Evolutionary conservation across 192 early-diverging fungal genomes (phyloP).

Genomic region (Spizellomyces sp.): DNA sequence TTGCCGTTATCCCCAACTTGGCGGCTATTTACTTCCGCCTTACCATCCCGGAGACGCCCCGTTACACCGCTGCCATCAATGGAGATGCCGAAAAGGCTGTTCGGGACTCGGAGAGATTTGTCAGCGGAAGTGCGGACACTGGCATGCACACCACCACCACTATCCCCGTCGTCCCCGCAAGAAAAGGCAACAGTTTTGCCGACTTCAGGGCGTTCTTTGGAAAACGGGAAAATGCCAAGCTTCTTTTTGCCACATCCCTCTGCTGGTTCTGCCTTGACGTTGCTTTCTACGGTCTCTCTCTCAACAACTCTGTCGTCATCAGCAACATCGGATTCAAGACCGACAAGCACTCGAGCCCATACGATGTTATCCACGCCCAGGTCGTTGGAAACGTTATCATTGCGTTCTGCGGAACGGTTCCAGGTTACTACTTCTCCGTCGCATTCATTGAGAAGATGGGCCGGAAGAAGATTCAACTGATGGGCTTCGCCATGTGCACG

Average conservation of each 20-base stretch:
- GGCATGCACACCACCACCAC: background rate
- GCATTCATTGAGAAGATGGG: slow-evolving; percentile 85
- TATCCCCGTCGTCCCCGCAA: slow-evolving; percentile 17
- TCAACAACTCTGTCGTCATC: slow-evolving; percentile 27
- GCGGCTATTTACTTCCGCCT: slow-evolving; percentile 85
- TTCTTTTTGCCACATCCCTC: slow-evolving; percentile 59
- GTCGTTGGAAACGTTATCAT: slow-evolving; percentile 91
- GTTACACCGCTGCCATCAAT: slow-evolving; percentile 74
- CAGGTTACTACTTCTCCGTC: slow-evolving; percentile 96
- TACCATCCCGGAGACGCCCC: slow-evolving; percentile 95
- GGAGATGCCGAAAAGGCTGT: slow-evolving; percentile 65
- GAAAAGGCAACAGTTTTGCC: slow-evolving; percentile 1
- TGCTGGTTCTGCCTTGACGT: slow-evolving; percentile 55
- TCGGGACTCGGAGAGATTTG: slow-evolving; percentile 32
- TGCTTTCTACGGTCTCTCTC: slow-evolving; percentile 51
- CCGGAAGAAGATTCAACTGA: slow-evolving; percentile 90
- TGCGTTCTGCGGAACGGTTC: slow-evolving; percentile 65
- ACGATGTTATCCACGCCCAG: slow-evolving; percentile 30
- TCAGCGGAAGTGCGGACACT: slow-evolving; percentile 29
- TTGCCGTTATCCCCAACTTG: slow-evolving; percentile 81
- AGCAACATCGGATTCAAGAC: slow-evolving; percentile 26
- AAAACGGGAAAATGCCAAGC: slow-evolving; percentile 79
- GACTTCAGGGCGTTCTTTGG: slow-evolving; percentile 64
- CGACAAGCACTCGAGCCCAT: slow-evolving; percentile 6
- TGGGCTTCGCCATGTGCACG: slow-evolving; percentile 81